Evolutionary conservation across 2,329 filamentous ascomycete genomes (phyloP).

Genomic region (Akanthomyces muscarius): DNA sequence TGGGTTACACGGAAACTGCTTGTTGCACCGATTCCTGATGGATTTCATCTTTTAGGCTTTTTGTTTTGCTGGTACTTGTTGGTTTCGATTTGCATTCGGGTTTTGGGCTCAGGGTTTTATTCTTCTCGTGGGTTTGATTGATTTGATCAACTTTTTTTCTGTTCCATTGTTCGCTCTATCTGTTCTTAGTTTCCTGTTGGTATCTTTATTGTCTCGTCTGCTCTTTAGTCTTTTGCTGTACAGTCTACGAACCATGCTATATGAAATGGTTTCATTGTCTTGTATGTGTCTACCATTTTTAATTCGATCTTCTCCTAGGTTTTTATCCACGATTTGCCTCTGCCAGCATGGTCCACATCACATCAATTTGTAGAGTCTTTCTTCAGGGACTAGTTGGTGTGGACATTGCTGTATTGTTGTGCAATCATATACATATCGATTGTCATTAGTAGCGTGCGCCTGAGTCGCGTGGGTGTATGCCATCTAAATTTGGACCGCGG

Average conservation of each 20-base stretch:
- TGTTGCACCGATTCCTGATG: not conserved
- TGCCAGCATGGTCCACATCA: no score
- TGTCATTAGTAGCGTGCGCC: no score
- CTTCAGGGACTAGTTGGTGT: no score
- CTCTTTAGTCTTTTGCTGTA: slow-evolving; percentile 18
- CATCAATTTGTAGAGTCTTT: no score
- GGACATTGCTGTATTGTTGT: no score
- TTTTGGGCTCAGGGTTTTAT: slow-evolving; percentile 10
- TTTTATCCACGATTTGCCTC: no score
- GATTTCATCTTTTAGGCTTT: not conserved
- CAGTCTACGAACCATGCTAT: not conserved
- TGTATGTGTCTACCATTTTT: slow-evolving; percentile 12
- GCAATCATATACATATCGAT: no score
- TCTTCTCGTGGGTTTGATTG: slow-evolving; percentile 17
- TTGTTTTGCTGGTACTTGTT: slow-evolving; percentile 17
- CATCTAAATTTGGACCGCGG: no score
- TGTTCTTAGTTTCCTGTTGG: not conserved
- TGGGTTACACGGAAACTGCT: not conserved
- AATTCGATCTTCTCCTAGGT: not conserved
- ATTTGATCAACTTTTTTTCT: slow-evolving; percentile 12
- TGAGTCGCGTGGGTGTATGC: no score
- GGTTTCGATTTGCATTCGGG: slow-evolving; percentile 6
- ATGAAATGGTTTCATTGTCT: slow-evolving; percentile 19
- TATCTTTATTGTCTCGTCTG: slow-evolving; percentile 18
- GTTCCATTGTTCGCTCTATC: not conserved